Evolutionary conservation across 2,329 filamentous ascomycete species (phyloP), one percentile per base, ranked within the genome.

Genomic region (Arachnopeziza araneosa): DNA sequence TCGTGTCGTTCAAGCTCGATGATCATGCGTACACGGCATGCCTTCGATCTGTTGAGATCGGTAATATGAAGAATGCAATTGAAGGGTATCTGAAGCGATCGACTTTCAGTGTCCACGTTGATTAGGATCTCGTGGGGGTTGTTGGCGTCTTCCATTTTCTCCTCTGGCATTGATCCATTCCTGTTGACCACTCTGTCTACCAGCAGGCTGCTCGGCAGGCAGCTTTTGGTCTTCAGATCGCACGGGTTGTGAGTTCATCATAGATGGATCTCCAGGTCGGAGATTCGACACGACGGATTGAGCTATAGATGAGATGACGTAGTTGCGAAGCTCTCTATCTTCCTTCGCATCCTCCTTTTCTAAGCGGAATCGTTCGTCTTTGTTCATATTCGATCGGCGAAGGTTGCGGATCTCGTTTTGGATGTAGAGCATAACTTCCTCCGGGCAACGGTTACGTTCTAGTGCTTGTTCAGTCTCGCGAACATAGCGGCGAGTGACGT

Each of bases 401-500:
- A 93, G 84, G 63, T 86, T 85, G 70, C 90, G 90, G 71, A 99
- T 95, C 77, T 98, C 95, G 68, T 93, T 87, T 77, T 95, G 88
- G 64, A 97, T 91, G 79, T 93, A 93, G 19, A 96, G 82, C 63
- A 98, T 81, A 6, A 96, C 93, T 64, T 95, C 90, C 74, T 99
- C 95, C 0, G 93, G 86, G 67, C 90, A 93, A 68, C 86, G 84
- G 66, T 82, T 91, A 65, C 95, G 87, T 64, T 90, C 85, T n/a
- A 83, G 79, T 36, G 90, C 87, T 68, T 90, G 82, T 66, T 88
- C 85, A 62, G 79, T 80, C 75, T 91, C 90, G 67, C 89, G 89
- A 14, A 88, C 85, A 62, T 89, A 88, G 67, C 85, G 80, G 49
- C 84, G 77, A 23, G 86, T 87, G 32, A 88, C 84, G 70, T 88